Percentiles rank a stretch among this genome's conserved stretches.
These are phyloP conservation scores for Exophiala calicioides DNA, from an alignment of 2,329 filamentous ascomycete genomes.

Conservation along the genomic window DNA sequence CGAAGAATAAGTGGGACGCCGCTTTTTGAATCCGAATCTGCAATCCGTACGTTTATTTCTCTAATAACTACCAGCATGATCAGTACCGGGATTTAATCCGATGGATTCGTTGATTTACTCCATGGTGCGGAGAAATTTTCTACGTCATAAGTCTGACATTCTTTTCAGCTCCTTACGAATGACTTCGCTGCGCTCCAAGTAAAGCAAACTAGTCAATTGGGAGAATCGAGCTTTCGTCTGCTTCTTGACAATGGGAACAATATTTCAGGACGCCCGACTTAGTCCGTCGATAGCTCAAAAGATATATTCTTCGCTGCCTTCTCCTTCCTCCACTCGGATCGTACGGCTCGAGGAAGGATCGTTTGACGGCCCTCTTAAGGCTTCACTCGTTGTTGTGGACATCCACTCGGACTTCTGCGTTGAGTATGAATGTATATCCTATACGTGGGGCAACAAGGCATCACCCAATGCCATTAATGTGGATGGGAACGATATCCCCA, in stretches of 20 bases:
- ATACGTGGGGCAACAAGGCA: background rate
- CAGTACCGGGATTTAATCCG: too few relatives aligned
- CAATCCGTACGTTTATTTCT: too few relatives aligned
- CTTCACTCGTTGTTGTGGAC: background rate
- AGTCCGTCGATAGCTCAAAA: background rate
- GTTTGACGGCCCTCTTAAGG: background rate
- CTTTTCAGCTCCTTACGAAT: too few relatives aligned
- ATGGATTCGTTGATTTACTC: too few relatives aligned
- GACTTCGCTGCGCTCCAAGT: too few relatives aligned
- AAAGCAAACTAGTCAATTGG: too few relatives aligned
- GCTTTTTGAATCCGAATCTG: too few relatives aligned
- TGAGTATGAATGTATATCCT: constrained; percentile 1
- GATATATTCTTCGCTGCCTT: background rate
- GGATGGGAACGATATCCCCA: background rate
- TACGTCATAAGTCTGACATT: too few relatives aligned
- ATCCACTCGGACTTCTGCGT: background rate
- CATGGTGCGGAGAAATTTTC: too few relatives aligned
- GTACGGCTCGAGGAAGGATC: background rate
- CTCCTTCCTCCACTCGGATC: background rate
- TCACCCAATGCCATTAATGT: background rate
- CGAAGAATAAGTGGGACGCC: too few relatives aligned
- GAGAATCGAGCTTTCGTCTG: too few relatives aligned
- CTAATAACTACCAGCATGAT: too few relatives aligned
- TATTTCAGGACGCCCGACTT: constrained; percentile 3
- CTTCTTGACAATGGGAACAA: constrained; percentile 2